Evolutionary conservation across 306 rosid species (phyloP).

Genomic region (Rosa lucieae): DNA sequence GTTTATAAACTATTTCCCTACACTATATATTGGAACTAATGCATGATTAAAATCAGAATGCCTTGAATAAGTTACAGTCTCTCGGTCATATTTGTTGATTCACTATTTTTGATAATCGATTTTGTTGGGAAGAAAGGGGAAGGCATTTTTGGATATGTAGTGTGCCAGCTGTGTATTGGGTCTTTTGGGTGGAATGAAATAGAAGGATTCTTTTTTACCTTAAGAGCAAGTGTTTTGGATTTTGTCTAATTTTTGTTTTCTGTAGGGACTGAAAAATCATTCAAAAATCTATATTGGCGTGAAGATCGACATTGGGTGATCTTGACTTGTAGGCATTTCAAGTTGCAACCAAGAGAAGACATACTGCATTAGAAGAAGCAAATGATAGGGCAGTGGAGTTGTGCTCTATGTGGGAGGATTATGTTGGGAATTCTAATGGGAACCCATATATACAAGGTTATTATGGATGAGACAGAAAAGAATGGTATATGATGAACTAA

Average conservation of each 20-base stretch:
- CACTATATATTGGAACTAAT: no score
- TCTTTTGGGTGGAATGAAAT: background rate
- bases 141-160: background rate
- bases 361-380: background rate
- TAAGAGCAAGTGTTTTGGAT: background rate
- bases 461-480: background rate
- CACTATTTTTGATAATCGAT: no score
- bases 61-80: no score
- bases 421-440: background rate
- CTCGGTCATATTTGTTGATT: no score
- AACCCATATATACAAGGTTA: background rate
- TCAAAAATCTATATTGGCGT: background rate
- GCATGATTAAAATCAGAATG: no score
- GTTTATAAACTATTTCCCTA: no score
- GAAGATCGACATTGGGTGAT: conserved; percentile 9
- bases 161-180: background rate
- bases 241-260: background rate
- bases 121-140: no score
- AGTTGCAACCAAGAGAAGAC: conserved; percentile 1
- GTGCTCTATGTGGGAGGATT: background rate
- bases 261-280: background rate
- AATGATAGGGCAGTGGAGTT: background rate
- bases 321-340: conserved; percentile 6
- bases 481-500: background rate
- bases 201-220: background rate